Conservation (phyloP, 371 early-diverging fungal species). For the Fennellomyces sp. region DNA sequence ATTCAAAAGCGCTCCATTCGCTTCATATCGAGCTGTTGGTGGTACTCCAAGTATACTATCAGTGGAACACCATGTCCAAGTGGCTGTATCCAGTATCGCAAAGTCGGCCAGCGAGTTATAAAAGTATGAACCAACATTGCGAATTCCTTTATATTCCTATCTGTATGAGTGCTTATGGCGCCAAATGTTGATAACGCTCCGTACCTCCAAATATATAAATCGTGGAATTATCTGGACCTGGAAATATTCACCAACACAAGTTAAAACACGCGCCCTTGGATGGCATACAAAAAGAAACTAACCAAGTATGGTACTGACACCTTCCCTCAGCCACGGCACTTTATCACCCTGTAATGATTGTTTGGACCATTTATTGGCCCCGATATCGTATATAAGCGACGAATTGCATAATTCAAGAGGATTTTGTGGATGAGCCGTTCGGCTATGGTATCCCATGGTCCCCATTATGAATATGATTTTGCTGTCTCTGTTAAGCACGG, state of each 20-base stretch:
- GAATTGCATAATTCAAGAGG: not conserved
- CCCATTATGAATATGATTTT: slow-evolving; percentile 5
- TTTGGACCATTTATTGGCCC: not conserved
- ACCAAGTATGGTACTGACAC: slow-evolving; percentile 10
- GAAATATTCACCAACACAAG: too few relatives aligned
- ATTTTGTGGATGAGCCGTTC: not conserved
- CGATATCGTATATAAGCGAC: not conserved
- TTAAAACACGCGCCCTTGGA: not conserved
- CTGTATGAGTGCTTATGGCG: not conserved
- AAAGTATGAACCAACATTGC: not conserved
- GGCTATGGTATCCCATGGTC: not conserved
- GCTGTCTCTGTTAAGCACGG: not conserved
- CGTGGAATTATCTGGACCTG: slow-evolving; percentile 10
- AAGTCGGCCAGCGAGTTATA: not conserved
- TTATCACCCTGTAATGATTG: not conserved
- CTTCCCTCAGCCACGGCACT: not conserved
- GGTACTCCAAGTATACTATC: not conserved
- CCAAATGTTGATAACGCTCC: too few relatives aligned
- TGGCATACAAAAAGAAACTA: not conserved
- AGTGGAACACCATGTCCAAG: not conserved
- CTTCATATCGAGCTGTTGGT: slow-evolving; percentile 3
- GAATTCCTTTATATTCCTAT: not conserved
- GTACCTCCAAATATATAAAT: slow-evolving; percentile 20
- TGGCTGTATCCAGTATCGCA: not conserved
- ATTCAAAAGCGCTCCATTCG: not conserved